These are phyloP conservation scores for Salvia splendens DNA, from an alignment of 257 asterid genomes.

Conservation along the genomic window DNA sequence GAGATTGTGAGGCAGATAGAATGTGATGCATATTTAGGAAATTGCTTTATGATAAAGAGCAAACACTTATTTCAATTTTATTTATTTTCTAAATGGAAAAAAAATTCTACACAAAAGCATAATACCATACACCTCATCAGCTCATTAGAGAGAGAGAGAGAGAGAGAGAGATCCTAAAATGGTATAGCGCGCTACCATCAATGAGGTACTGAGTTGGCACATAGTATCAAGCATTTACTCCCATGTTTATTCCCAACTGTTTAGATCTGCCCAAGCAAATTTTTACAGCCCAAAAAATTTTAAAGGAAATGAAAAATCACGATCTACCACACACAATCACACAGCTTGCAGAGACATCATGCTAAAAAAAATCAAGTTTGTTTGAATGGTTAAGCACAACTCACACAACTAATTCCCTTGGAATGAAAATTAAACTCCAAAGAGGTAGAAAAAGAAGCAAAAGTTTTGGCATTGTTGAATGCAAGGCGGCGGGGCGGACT, in stretches of 20 bases:
- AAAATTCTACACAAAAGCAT: background rate
- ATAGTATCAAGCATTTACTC: constrained; percentile 9
- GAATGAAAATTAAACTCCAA: too few species aligned
- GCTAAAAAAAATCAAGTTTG: background rate
- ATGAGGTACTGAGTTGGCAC: constrained; percentile 12
- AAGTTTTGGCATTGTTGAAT: constrained; percentile 8
- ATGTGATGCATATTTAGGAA: constrained; percentile 5
- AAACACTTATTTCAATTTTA: background rate
- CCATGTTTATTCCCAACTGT: constrained; percentile 24
- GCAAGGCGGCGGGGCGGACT: constrained; percentile 14
- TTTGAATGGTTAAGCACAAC: background rate
- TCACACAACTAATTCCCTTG: constrained; percentile 16
- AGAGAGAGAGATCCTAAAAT: constrained; percentile 14
- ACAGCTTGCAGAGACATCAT: background rate
- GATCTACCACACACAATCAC: background rate
- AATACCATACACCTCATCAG: background rate
- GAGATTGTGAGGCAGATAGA: constrained; percentile 15
- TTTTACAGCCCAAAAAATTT: background rate
- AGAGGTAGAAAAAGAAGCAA: background rate
- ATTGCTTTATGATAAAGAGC: background rate
- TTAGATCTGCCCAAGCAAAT: constrained; percentile 32
- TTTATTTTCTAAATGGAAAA: background rate
- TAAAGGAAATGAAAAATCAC: background rate
- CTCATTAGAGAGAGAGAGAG: constrained; percentile 18
- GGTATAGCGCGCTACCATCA: constrained; percentile 27